Conservation (phyloP, 495 filamentous ascomycete species). For the Hapsidospora chrysogenum region DNA sequence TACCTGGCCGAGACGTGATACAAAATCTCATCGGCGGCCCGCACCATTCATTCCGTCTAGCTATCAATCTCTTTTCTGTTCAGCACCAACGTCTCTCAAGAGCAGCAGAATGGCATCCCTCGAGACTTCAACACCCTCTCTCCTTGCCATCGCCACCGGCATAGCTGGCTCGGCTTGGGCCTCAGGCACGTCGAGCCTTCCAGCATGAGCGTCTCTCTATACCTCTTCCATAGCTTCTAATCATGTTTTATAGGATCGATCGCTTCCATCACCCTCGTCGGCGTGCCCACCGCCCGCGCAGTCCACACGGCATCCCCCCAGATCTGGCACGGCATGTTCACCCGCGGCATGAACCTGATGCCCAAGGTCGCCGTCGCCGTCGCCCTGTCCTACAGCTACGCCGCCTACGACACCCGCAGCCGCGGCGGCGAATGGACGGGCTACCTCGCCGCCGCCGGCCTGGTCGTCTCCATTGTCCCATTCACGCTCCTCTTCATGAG, state of each 20-base stretch:
- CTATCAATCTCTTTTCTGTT: too few species aligned
- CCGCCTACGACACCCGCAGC: background rate
- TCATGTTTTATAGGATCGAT: background rate
- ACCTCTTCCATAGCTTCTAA: background rate
- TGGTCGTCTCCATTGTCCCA: constrained; percentile 9
- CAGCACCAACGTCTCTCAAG: too few species aligned
- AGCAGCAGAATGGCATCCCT: too few species aligned
- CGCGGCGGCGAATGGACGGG: background rate
- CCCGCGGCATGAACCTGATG: background rate
- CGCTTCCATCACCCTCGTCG: constrained; percentile 1
- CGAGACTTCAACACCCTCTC: background rate
- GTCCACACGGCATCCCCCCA: background rate
- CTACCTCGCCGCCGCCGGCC: background rate
- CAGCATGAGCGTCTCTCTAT: too few species aligned
- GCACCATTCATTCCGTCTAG: too few species aligned
- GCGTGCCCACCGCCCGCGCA: background rate
- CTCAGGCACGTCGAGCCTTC: background rate
- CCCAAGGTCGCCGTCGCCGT: constrained; percentile 1
- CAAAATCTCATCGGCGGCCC: too few species aligned
- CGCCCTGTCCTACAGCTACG: background rate
- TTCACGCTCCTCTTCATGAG: constrained; percentile 16
- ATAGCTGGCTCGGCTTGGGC: constrained; percentile 1
- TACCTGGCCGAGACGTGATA: too few species aligned
- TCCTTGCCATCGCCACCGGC: constrained; percentile 1
- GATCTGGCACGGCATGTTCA: constrained; percentile 3